Evolutionary conservation across 2,329 filamentous ascomycete species (phyloP).

Genomic region (Knufia fluminis): DNA sequence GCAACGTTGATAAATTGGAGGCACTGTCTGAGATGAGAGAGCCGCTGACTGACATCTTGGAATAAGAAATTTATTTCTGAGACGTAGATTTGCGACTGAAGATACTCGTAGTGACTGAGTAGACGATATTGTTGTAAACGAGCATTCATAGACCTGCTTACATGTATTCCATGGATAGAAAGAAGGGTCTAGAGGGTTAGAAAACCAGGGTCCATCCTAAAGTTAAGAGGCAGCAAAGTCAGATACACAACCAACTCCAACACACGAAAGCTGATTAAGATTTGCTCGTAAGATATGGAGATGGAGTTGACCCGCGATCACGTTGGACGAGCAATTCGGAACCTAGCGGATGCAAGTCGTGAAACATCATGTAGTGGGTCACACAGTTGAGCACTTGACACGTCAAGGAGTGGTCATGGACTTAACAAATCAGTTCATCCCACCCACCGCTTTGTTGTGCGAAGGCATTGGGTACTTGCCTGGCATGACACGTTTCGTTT

Average conservation of each 20-base stretch:
- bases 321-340: not conserved
- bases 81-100: too few relatives aligned
- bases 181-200: too few relatives aligned
- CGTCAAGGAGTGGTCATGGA: too few relatives aligned
- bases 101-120: too few relatives aligned
- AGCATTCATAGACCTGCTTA: too few relatives aligned
- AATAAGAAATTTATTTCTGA: not conserved
- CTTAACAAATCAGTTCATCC: too few relatives aligned
- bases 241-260: not conserved
- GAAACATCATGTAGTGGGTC: not conserved
- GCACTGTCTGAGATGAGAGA: not conserved
- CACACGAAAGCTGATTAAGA: not conserved
- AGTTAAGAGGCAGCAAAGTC: not conserved
- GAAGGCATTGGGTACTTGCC: too few relatives aligned
- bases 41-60: not conserved
- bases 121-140: too few relatives aligned
- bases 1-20: not conserved
- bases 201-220: too few relatives aligned
- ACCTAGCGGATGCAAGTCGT: not conserved
- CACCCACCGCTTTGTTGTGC: too few relatives aligned
- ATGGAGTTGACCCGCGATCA: not conserved
- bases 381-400: not conserved
- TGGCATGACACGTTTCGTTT: too few relatives aligned
- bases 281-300: not conserved
- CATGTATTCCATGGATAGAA: too few relatives aligned